These are phyloP conservation scores for Moringa oleifera DNA, from an alignment of 345 rosid genomes.

Conservation along the genomic window DNA sequence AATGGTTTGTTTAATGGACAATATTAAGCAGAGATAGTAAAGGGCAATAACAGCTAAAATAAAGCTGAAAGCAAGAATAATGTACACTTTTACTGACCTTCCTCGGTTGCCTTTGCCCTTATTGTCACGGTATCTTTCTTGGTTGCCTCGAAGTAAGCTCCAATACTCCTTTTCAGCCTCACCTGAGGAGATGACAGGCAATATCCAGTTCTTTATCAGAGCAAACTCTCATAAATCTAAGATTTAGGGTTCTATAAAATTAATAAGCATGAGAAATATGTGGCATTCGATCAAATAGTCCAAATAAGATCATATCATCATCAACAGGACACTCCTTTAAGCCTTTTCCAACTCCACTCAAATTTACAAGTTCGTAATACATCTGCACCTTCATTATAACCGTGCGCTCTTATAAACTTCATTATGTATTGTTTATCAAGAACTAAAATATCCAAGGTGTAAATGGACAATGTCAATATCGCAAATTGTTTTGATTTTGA, in stretches of 20 bases:
- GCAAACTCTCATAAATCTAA: not conserved
- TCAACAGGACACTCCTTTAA: no score
- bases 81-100: constrained; percentile 42
- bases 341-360: no score
- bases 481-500: no score
- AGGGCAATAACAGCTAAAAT: no score
- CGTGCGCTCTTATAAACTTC: no score
- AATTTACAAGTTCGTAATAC: no score
- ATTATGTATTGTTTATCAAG: not conserved
- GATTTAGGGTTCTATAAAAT: not conserved
- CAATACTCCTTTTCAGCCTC: constrained; percentile 87
- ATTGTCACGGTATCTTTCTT: constrained; percentile 40
- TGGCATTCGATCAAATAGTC: no score
- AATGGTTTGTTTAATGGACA: no score
- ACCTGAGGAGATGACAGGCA: constrained; percentile 33
- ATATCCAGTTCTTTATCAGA: not conserved
- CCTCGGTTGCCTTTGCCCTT: constrained; percentile 45
- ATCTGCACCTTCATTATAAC: no score
- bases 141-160: constrained; percentile 51
- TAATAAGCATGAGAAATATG: not conserved
- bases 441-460: not conserved
- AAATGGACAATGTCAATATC: no score
- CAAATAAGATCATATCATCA: no score
- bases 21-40: no score
- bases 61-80: not conserved